Conservation (phyloP, 2,329 filamentous ascomycete genomes). For the Fusarium sp. region DNA sequence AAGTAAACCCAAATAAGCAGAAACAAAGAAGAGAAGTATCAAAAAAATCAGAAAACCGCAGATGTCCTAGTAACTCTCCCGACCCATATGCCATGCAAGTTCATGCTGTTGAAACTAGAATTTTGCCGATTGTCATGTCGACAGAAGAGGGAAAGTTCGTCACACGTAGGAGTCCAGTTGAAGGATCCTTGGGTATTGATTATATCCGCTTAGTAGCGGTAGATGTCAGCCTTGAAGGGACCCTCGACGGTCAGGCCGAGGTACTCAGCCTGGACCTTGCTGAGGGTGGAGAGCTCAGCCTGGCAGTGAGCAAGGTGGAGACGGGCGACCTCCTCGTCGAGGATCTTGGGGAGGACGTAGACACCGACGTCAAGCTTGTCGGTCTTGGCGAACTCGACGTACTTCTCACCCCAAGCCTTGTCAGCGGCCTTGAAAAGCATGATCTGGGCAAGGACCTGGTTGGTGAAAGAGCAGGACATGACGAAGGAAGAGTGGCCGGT, state of each 20-base stretch:
- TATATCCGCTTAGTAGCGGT: constrained; percentile 60
- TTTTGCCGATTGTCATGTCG: constrained; percentile 52
- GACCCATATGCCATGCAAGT: constrained; percentile 55
- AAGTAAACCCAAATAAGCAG: constrained; percentile 40
- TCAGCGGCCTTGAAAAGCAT: constrained; percentile 95
- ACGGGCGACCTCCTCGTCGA: constrained; percentile 97
- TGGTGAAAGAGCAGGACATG: constrained; percentile 99
- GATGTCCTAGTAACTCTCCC: constrained; percentile 47
- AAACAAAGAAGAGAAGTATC: constrained; percentile 44
- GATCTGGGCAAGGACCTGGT: constrained; percentile 99
- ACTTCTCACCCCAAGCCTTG: constrained; percentile 89
- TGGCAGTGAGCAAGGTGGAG: constrained; percentile 95
- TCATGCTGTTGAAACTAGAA: constrained; percentile 60
- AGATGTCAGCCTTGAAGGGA: constrained; percentile 89
- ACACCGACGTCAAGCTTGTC: constrained; percentile 92
- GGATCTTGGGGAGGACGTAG: constrained; percentile 95
- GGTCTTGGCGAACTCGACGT: constrained; percentile 93
- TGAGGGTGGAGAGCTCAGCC: constrained; percentile 90
- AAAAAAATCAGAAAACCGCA: constrained; percentile 44
- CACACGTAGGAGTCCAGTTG: constrained; percentile 56
- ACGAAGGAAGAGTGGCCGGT: constrained; percentile 99
- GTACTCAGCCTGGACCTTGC: constrained; percentile 91
- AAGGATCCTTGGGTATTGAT: constrained; percentile 55
- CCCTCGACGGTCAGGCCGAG: constrained; percentile 86
- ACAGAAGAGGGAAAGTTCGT: constrained; percentile 50